Conservation (phyloP, 352 stramenopile genomes). For the Globisporangium paroecandrum region DNA sequence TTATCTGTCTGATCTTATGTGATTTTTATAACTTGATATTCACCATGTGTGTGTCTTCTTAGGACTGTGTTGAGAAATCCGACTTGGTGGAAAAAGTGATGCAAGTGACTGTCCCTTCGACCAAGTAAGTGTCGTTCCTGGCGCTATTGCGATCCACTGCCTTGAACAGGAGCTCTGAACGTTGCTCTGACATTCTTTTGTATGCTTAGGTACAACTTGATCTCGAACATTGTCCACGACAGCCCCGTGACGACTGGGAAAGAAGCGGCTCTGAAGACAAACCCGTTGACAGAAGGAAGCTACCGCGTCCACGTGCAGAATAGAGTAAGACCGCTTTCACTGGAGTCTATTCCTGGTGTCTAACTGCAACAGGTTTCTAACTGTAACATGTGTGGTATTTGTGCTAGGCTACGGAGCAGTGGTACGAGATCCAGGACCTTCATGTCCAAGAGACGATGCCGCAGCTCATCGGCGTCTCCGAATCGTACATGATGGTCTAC, state of each 20-base stretch:
- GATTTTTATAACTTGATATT: neutral
- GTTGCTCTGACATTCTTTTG: constrained; percentile 1
- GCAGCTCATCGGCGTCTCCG: constrained; percentile 96
- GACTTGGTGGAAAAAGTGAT: constrained; percentile 74
- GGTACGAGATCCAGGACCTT: constrained; percentile 99
- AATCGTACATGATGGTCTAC: constrained; percentile 92
- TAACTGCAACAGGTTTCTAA: neutral
- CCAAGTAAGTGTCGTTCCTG: constrained; percentile 40
- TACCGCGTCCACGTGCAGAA: constrained; percentile 97
- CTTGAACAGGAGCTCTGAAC: neutral
- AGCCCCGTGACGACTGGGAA: constrained; percentile 90
- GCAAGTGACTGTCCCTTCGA: constrained; percentile 47
- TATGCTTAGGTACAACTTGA: constrained; percentile 94
- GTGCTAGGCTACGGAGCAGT: constrained; percentile 88
- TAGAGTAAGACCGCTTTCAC: constrained; percentile 35
- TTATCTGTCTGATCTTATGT: neutral
- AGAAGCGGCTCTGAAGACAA: constrained; percentile 83
- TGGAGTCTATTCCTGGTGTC: too few species aligned
- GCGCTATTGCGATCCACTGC: neutral
- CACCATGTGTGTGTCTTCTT: neutral
- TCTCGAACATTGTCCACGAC: constrained; percentile 98
- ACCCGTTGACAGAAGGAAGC: constrained; percentile 94
- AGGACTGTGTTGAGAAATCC: constrained; percentile 78
- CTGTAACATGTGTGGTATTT: neutral
- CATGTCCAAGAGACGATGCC: constrained; percentile 97